Evolutionary conservation across 2,329 filamentous ascomycete genomes (phyloP).

Genomic region (Microcera coccophila): DNA sequence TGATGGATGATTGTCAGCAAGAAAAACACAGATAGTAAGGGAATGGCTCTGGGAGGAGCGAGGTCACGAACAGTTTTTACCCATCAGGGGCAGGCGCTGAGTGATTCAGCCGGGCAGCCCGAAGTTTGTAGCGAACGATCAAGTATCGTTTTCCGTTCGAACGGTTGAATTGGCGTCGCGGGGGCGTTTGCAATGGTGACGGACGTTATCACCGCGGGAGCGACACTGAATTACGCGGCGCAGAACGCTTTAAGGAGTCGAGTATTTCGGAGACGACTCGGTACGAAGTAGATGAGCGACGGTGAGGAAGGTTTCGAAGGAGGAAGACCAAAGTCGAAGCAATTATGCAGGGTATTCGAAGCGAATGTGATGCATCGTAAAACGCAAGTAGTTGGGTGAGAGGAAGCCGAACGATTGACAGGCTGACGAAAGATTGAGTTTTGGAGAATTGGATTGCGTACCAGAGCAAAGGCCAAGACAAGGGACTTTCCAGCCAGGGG

Average conservation of each 20-base stretch:
- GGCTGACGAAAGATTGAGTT: slow-evolving; percentile 3
- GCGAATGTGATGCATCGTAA: slow-evolving; percentile 21
- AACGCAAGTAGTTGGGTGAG: neutral
- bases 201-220: slow-evolving; percentile 4
- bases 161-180: neutral
- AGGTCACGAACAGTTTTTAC: slow-evolving; percentile 35
- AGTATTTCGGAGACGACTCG: slow-evolving; percentile 5
- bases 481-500: slow-evolving; percentile 7
- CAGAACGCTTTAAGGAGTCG: slow-evolving; percentile 13
- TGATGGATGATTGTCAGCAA: slow-evolving; percentile 14
- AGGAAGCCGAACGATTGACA: slow-evolving; percentile 1
- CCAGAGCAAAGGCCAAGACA: slow-evolving; percentile 1
- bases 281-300: slow-evolving; percentile 5
- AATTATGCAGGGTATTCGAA: slow-evolving; percentile 11
- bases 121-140: neutral
- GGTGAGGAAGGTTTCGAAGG: slow-evolving; percentile 5
- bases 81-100: slow-evolving; percentile 26
- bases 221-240: slow-evolving; percentile 15
- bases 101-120: neutral
- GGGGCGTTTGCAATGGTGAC: neutral
- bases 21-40: slow-evolving; percentile 1
- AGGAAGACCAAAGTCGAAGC: neutral
- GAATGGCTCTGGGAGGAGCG: neutral
- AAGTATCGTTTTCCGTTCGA: slow-evolving; percentile 1
- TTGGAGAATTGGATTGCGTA: slow-evolving; percentile 1